Percentiles rank a stretch among this genome's conserved stretches.
phyloP scores from a whole-genome alignment of 148 eudicot species.

The Cornus controversa region DNA sequence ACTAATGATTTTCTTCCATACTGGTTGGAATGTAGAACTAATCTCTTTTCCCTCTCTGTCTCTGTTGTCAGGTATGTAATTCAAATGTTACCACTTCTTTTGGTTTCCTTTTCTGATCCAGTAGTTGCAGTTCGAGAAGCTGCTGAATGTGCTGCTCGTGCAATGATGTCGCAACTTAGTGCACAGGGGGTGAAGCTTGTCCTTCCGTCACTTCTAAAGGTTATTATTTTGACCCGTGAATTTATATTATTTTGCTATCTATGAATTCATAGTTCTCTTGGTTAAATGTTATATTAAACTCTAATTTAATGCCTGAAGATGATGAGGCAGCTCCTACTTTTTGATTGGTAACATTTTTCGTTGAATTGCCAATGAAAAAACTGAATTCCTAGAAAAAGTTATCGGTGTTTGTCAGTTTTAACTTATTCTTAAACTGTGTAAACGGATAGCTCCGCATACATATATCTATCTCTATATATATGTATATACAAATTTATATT shows the following conservation, averaged over 20 bases:
- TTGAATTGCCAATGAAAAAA: too few relatives aligned
- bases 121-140: slow-evolving; percentile 98
- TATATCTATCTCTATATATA: background rate
- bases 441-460: background rate
- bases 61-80: slow-evolving; percentile 74
- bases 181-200: slow-evolving; percentile 95
- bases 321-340: too few relatives aligned
- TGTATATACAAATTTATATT: too few relatives aligned
- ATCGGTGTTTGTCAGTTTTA: too few relatives aligned
- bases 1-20: background rate
- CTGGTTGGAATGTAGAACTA: background rate
- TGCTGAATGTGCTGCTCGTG: slow-evolving; percentile 98
- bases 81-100: slow-evolving; percentile 80
- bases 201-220: slow-evolving; percentile 93
- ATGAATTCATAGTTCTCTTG: too few relatives aligned
- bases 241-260: background rate
- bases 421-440: too few relatives aligned
- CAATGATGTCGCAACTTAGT: slow-evolving; percentile 97
- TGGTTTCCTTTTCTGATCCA: slow-evolving; percentile 98
- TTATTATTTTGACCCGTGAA: slow-evolving; percentile 17
- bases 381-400: too few relatives aligned
- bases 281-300: too few relatives aligned
- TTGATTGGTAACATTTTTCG: too few relatives aligned
- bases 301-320: too few relatives aligned
- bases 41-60: background rate